Base-by-base conservation (phyloP, 177 flowering plant species). In the Vitis hybrid region DNA sequence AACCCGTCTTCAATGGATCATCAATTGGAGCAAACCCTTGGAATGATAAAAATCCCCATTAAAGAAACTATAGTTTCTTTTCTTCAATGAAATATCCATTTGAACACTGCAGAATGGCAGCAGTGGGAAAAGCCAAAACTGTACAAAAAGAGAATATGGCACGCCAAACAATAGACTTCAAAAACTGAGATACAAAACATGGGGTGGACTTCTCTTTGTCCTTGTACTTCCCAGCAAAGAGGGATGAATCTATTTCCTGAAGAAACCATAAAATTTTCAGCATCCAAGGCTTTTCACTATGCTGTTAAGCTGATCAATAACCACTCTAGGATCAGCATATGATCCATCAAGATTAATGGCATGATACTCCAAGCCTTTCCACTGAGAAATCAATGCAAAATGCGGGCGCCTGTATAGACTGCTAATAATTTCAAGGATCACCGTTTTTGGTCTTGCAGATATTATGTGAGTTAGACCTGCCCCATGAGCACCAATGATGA, bases 401-500 rank as follows among this genome's bases (percentile, higher is more conserved):
- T 95, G 99, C 0, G 99, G 99, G 3, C 99, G 86, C 72, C 91
- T 87, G 63, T 72, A 93, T 13, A 68, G 76, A 65, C 89, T 86
- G 76, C 94, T 89, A 50, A 95, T 82, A 48, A 95, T 87, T 81
- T 95, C 99, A 29, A 95, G 83, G 70, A 95, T 68, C 62, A 89
- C 88, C 0, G 99, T 80, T 63, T 83, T 74, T 2, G 93, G 88
- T 31, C 76, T 65, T 29, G 99, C 97, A 5, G 99, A 82, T 52
- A 93, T 79, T 39, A 95, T 82, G 70, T 95, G 97, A 45, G 99
- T 95, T 15, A 95, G 89, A 62, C 99, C 99, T 5, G 99, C 99
- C 33, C 99, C 99, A 69, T 95, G 99, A 56, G 99, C 99, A 18
- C 99, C 98, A 29, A 93, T 78, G 64, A 95, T 90, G 64, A 95